Base-by-base conservation (phyloP, 2,329 filamentous ascomycete species). In the Fusarium subtropicale region DNA sequence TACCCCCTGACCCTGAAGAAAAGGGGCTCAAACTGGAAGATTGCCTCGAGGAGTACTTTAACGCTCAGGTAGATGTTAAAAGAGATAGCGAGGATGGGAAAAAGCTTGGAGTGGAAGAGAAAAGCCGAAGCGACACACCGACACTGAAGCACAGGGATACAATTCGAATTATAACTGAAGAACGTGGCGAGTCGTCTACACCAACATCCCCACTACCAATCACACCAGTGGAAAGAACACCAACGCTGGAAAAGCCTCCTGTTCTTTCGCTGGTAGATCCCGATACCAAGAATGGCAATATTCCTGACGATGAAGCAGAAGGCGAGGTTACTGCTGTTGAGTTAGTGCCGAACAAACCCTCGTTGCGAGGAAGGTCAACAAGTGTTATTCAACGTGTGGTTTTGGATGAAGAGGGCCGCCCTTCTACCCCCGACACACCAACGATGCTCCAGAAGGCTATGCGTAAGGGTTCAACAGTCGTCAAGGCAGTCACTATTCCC, bases 41-140 rank as follows among this genome's bases (percentile, higher is more conserved):
- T 71, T 98, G 95, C 73, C 81, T 99, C 20, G 94, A 97, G 77
- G 90, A 91, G 55, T 98, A 97, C 76, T 98, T 98, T 85, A 97
- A 98, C 79, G 94, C 94, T 60, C 87, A 90, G 58, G 93, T 99
- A 55, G 94, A 97, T 74, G 94, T 99, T 4, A 90, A 91, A 70
- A 87, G 95, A 54, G 91, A 95, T 60, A 86, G 85, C 55, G 79
- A 84, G 33, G 86, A 87, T 55, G 85, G 89, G 68, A 86, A 87
- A 71, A 79, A 81, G 60, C 75, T 77, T 18, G 59, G 55, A 13
- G 52, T 72, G 2, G 77, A 79, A 13, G 78, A 80, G 12, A 66
- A 54, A 47, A 65, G 44, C 28, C 48, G 65, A 8, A 71, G 72
- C 18, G 72, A 73, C 15, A 67, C 65, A 8, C 74, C 76, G 12